phyloP scores from a whole-genome alignment of 1,284 basidiomycete genomes.

The Papiliotrema flavescens region DNA sequence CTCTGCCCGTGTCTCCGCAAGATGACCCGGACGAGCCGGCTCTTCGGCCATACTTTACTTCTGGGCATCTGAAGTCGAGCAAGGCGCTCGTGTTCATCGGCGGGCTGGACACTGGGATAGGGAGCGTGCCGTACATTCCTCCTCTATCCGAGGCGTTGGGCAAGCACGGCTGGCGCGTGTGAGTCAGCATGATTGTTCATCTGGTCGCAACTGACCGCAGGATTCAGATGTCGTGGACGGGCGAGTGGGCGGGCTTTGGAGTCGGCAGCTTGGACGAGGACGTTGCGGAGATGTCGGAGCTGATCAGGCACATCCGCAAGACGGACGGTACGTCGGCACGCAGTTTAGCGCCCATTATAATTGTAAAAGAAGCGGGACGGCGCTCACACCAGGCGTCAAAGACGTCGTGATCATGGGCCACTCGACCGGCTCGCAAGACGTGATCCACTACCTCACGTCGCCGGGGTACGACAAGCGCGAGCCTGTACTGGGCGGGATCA shows the following conservation, averaged over 20 bases:
- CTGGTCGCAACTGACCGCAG: constrained; percentile 22
- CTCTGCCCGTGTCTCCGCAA: neutral
- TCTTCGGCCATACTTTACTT: constrained; percentile 31
- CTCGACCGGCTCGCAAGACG: constrained; percentile 49
- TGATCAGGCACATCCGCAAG: constrained; percentile 34
- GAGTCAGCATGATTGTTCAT: constrained; percentile 12
- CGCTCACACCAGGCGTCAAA: constrained; percentile 17
- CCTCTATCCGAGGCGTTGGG: constrained; percentile 26
- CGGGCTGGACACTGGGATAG: constrained; percentile 44
- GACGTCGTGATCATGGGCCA: constrained; percentile 46
- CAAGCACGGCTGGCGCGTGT: constrained; percentile 43
- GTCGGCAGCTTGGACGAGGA: constrained; percentile 38
- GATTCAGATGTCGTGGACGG: constrained; percentile 44
- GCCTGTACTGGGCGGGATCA: constrained; percentile 42
- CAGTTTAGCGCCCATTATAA: no score
- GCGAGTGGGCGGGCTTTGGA: constrained; percentile 41
- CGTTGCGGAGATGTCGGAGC: constrained; percentile 34
- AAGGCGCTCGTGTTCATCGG: constrained; percentile 45
- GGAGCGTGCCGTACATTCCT: constrained; percentile 34
- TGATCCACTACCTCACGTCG: constrained; percentile 42
- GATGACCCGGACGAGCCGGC: neutral
- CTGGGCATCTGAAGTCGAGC: constrained; percentile 26
- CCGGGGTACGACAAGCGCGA: constrained; percentile 3
- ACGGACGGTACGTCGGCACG: constrained; percentile 23
- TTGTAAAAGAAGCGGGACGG: no score